Base-by-base conservation (phyloP, 1,139 yeast species). In the Kluyveromyces marxianus region DNA sequence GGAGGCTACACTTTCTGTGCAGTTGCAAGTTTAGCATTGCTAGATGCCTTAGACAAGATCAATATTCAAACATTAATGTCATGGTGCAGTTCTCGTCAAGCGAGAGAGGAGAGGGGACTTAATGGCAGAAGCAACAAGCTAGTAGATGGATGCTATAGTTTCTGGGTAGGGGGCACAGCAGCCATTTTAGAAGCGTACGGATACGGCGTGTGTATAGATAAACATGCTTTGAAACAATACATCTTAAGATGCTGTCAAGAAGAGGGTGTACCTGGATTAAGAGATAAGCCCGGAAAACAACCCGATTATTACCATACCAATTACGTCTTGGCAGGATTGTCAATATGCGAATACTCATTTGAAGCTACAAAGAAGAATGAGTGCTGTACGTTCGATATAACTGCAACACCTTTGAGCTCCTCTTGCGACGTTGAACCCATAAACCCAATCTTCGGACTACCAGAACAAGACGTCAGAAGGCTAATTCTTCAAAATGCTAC, bases 1-100 rank as follows among this genome's bases (percentile, higher is more conserved):
- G 98, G 97, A 1, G 99, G 98, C 0, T 92, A 92, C 63, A 80
- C 97, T 0, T 94, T 77, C 60, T 92, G 98, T 69, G 95, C 92
- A 0, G 67, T 87, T 6, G 96, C 96, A 0, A 75, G 86, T 7
- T 68, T 86, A 70, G 71, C 47, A 57, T 71, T 46, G 67, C 69
- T 46, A 36, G 46, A 50, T 4, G 47, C 55, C n/a, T 34, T 59
- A 14, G 62, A 60, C 37, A 59, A 57, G 14, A 68, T 71, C 4
- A 66, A 77, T 54, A 46, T 79, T 3, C 74, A 69, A 0, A 50
- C 49, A 4, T 65, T 84, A 32, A 50, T 75, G 2, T 63, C 73
- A 44, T 94, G 98, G 98, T 69, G 81, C 3, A 73, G 74, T 4
- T 68, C 74, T 25, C 75, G 96, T 37, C 98, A 92, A 60, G 69